Evolutionary conservation across 495 filamentous ascomycete species (phyloP).

Genomic region (Talaromyces thailandensis): DNA sequence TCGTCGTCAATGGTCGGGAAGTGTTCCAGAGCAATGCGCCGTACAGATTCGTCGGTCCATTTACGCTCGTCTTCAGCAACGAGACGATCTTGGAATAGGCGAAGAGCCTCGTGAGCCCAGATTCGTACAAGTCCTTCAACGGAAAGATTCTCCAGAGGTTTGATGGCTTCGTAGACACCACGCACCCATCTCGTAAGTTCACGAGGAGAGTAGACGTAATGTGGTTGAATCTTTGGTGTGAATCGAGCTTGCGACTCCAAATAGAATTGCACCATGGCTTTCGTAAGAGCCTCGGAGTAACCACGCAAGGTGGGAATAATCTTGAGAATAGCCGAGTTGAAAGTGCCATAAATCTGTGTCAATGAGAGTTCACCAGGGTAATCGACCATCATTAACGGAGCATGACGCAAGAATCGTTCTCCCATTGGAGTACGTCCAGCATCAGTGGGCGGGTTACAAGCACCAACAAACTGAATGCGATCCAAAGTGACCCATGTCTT

Average conservation of each 20-base stretch:
- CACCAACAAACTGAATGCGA: constrained; percentile 96
- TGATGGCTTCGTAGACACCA: constrained; percentile 92
- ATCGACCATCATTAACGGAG: constrained; percentile 97
- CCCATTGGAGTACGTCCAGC: constrained; percentile 93
- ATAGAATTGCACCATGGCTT: constrained; percentile 97
- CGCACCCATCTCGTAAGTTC: constrained; percentile 96
- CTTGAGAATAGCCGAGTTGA: constrained; percentile 94
- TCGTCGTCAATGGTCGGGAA: constrained; percentile 89
- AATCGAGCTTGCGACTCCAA: constrained; percentile 88
- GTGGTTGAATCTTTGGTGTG: constrained; percentile 90
- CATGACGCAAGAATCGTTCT: constrained; percentile 85
- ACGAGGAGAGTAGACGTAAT: constrained; percentile 98
- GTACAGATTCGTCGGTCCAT: constrained; percentile 85
- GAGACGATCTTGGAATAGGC: constrained; percentile 93
- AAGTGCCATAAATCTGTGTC: constrained; percentile 95
- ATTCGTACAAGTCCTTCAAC: constrained; percentile 92
- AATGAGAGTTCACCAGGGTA: constrained; percentile 94
- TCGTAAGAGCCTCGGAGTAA: constrained; percentile 87
- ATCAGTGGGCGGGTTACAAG: constrained; percentile 98
- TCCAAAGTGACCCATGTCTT: constrained; percentile 98
- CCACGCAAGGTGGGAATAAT: constrained; percentile 92
- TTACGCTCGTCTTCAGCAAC: constrained; percentile 89
- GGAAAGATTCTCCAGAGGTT: constrained; percentile 76
- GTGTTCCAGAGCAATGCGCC: constrained; percentile 74
- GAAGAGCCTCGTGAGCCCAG: constrained; percentile 94